Percentiles rank a stretch among this genome's conserved stretches.
These are phyloP conservation scores for Aquilaria yunnanensis DNA, from an alignment of 345 rosid species.

Conservation along the genomic window DNA sequence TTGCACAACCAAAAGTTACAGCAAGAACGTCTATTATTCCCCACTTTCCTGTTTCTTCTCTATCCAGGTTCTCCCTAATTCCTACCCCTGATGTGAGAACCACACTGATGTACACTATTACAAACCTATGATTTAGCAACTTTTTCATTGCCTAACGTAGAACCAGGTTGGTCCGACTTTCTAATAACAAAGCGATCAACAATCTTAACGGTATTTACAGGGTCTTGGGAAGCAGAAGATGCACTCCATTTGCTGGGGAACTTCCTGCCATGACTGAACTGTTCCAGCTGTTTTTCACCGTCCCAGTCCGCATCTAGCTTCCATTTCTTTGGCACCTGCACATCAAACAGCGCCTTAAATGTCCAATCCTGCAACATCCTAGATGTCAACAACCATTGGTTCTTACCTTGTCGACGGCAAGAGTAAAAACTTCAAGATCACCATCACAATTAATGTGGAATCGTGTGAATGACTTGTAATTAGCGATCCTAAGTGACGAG, in stretches of 20 bases:
- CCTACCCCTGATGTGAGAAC: neutral
- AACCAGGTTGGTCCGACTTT: slow-evolving; percentile 9
- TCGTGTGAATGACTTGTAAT: slow-evolving; percentile 91
- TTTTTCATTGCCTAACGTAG: slow-evolving; percentile 2
- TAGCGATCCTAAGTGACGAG: slow-evolving; percentile 96
- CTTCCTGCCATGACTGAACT: slow-evolving; percentile 41
- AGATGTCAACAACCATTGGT: slow-evolving; percentile 5
- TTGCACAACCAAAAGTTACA: no score
- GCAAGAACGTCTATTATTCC: no score
- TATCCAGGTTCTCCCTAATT: no score
- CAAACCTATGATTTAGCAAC: neutral
- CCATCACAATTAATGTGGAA: slow-evolving; percentile 66
- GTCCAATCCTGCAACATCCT: neutral
- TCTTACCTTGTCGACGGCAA: slow-evolving; percentile 91
- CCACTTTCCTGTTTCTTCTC: no score
- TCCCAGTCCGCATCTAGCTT: slow-evolving; percentile 67
- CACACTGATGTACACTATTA: neutral
- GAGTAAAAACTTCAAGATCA: slow-evolving; percentile 90
- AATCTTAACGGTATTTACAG: slow-evolving; percentile 16
- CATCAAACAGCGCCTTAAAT: neutral
- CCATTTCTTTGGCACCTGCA: slow-evolving; percentile 76
- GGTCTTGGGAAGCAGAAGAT: slow-evolving; percentile 8
- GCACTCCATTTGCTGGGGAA: slow-evolving; percentile 48
- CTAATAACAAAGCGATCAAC: slow-evolving; percentile 15
- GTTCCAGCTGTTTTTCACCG: slow-evolving; percentile 37